Base-by-base conservation (phyloP, 2,329 filamentous ascomycete genomes). In the Achaetomium macrosporum region DNA sequence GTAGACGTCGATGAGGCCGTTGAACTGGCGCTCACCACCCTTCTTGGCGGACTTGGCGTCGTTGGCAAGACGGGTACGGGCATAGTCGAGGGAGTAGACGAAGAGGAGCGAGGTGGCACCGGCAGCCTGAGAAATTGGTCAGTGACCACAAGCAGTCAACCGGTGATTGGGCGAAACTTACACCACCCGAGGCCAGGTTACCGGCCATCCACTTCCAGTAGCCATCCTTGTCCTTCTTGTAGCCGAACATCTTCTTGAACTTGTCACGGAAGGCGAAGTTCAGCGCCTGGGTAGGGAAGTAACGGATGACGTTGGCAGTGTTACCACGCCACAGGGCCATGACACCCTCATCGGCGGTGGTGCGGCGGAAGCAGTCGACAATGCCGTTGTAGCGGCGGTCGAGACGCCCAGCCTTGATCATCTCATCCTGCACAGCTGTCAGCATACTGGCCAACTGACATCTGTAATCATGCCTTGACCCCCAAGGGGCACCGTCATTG, bases 181-280 rank as follows among this genome's bases (percentile, higher is more conserved):
- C 90, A 96, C 93, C 93, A 90, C 93, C 93, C 71, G 93, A 99
- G 73, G 93, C 93, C 79, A 99, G 82, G 90, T 99, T 99, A 84
- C 93, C 93, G 66, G 82, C 83, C 93, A 99, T 97, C 93, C 93
- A 99, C 87, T 91, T 90, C 74, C 78, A 82, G 78, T 99, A 99
- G 71, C 93, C 93, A 76, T 99, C 93, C 79, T 86, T 87, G 62
- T 99, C 93, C 88, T 97, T 97, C 90, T 97, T 99, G 90, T 90
- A 99, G 74, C 90, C 88, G 87, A 99, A 99, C 91, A 99, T 95
- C 73, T 87, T 83, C 90, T 99, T 99, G 90, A 96, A 99, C 86
- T 95, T 96, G 79, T 99, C 93, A 78, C 93, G 93, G 93, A 99
- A 99, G 75, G 93, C 93, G 74, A 99, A 99, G 91, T 99, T 99